A percentile compares a stretch with the other conserved stretches of the same genome.
phyloP scores from a whole-genome alignment of 768 basidiomycete species.

The Daedaleopsis nitida region DNA sequence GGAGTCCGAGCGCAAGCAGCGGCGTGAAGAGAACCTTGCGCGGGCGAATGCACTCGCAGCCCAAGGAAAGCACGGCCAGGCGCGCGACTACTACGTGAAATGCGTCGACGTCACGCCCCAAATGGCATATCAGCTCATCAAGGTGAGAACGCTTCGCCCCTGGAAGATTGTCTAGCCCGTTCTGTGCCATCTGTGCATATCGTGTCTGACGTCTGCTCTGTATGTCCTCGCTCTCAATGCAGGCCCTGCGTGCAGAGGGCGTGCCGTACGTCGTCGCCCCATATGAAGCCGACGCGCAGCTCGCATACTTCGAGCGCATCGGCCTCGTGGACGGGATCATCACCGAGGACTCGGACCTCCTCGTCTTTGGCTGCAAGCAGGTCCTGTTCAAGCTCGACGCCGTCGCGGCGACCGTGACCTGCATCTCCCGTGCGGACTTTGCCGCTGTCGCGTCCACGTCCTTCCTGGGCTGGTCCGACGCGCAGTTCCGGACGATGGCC shows the following conservation, averaged over 20 bases:
- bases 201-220: conserved; percentile 9
- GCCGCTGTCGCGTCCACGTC: conserved; percentile 51
- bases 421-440: conserved; percentile 70
- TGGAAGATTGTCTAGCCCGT: conserved; percentile 14
- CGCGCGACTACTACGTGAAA: conserved; percentile 87
- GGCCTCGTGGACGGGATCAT: conserved; percentile 89
- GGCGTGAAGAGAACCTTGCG: conserved; percentile 74
- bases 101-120: conserved; percentile 94
- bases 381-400: conserved; percentile 94
- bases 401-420: conserved; percentile 60
- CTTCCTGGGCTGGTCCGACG: conserved; percentile 86
- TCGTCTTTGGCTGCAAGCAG: conserved; percentile 93
- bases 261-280: conserved; percentile 92
- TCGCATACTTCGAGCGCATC: conserved; percentile 84
- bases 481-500: conserved; percentile 90
- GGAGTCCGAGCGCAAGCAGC: conserved; percentile 75
- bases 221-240: conserved; percentile 3
- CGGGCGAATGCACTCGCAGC: conserved; percentile 71
- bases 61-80: conserved; percentile 79
- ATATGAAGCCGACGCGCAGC: conserved; percentile 97
- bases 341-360: conserved; percentile 96
- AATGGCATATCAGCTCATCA: conserved; percentile 97
- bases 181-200: background rate
- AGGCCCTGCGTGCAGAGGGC: conserved; percentile 85
- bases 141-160: conserved; percentile 51